A percentile compares a stretch with the other conserved stretches of the same genome.
Conservation (phyloP, 192 early-diverging fungal species). For the Allomyces macrogynus region DNA sequence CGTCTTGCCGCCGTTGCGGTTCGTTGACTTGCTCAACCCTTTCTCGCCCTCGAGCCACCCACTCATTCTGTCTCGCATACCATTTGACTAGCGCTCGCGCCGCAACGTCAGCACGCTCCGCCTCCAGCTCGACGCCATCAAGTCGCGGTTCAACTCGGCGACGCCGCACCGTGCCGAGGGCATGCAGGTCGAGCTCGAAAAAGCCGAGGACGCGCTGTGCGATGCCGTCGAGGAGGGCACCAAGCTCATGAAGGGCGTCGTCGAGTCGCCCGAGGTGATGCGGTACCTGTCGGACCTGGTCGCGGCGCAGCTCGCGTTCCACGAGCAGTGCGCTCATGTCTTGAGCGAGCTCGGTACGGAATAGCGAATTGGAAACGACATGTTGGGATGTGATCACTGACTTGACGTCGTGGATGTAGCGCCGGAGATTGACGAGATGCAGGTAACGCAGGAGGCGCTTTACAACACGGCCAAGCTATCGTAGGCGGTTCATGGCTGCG, state of each 20-base stretch:
- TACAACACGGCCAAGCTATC: conserved; percentile 14
- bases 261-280: conserved; percentile 68
- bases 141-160: conserved; percentile 52
- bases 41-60: too few relatives aligned
- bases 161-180: conserved; percentile 49
- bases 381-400: neutral
- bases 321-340: conserved; percentile 55
- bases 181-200: conserved; percentile 62
- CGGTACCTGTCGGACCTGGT: conserved; percentile 70
- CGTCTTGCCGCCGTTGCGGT: conserved; percentile 58
- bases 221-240: conserved; percentile 88
- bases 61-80: too few relatives aligned
- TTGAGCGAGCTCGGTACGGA: conserved; percentile 30
- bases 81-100: conserved; percentile 39
- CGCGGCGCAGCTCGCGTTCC: conserved; percentile 62
- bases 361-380: too few relatives aligned
- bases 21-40: neutral
- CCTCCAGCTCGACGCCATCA: conserved; percentile 68
- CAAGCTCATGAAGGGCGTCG: conserved; percentile 74
- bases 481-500: neutral
- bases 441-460: conserved; percentile 79
- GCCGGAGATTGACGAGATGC: conserved; percentile 89
- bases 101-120: conserved; percentile 63
- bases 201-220: conserved; percentile 88
- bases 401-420: conserved; percentile 8